Evolutionary conservation across 2,329 filamentous ascomycete species (phyloP), one percentile per base, ranked within the genome.

Genomic region (Colletotrichum sp.): DNA sequence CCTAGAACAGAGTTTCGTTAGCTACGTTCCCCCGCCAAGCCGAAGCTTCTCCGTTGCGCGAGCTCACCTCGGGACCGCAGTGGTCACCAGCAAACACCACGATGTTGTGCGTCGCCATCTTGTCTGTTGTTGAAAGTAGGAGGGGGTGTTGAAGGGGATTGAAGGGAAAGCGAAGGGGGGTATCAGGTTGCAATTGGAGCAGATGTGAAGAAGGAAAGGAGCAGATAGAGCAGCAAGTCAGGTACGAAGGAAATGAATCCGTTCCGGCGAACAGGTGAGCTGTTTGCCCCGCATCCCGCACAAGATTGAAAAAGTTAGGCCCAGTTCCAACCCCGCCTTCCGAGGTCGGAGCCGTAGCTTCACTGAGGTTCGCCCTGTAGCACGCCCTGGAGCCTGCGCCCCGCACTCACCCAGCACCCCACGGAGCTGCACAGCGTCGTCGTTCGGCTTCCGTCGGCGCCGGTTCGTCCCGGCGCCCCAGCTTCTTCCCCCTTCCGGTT

Each of bases 51-150:
- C n/a, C 47, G 31, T 51, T 54, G 61, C 38, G 55, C 65, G 13
- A 43, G 61, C 67, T 69, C 61, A 95, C 94, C 91, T 97, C 94
- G 2, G 95, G 95, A 83, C 95, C 94, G 81, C 93, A 95, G 84
- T 97, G 94, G 87, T 97, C 95, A 80, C 94, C 94, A 66, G 85
- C 93, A 83, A 96, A 94, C 72, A 96, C 93, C 75, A 96, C 94
- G 82, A 96, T 93, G 77, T 95, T 95, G 82, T 91, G 92, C 65
- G 90, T 88, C 78, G 92, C 84, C 93, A 95, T 95, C 72, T 79
- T 88, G 75, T 59, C 58, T 62, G 36, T 62, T 57, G 34, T 38
- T 24, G 61, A 64, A 69, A 63, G 2, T 24, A 33, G 61, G 36
- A 51, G 59, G 3, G 58, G 9, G 21, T 55, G 63, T 16, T 57